phyloP scores from a whole-genome alignment of 768 basidiomycete genomes.

The Rhodotorula paludigena region DNA sequence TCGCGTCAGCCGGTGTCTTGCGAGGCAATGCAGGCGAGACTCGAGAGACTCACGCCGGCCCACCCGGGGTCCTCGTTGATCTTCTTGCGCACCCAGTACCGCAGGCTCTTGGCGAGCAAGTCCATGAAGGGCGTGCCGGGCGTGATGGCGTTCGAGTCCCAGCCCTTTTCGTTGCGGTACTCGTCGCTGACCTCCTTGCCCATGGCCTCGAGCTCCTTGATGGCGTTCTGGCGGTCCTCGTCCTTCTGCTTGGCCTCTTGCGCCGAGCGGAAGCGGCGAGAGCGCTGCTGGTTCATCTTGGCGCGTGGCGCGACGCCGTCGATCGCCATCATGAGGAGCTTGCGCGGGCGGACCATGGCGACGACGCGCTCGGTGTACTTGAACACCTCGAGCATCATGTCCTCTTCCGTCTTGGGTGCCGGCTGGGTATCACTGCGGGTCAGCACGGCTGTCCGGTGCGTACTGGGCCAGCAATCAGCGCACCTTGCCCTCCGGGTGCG shows the following conservation, averaged over 20 bases:
- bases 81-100: constrained; percentile 95
- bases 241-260: constrained; percentile 95
- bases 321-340: constrained; percentile 96
- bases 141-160: constrained; percentile 99
- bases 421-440: no score
- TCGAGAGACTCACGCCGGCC: constrained; percentile 64
- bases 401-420: constrained; percentile 93
- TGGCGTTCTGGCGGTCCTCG: constrained; percentile 72
- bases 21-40: neutral
- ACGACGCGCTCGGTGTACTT: constrained; percentile 94
- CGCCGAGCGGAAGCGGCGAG: constrained; percentile 86
- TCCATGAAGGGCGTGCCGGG: constrained; percentile 98
- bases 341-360: constrained; percentile 91
- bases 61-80: constrained; percentile 93
- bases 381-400: constrained; percentile 99
- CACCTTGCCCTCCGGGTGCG: constrained; percentile 94
- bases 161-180: constrained; percentile 74
- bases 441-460: neutral
- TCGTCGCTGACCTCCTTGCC: constrained; percentile 72
- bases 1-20: no score
- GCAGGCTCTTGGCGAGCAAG: constrained; percentile 73
- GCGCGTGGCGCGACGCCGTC: constrained; percentile 57
- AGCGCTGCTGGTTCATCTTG: constrained; percentile 99
- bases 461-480: constrained; percentile 23
- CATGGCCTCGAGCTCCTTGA: constrained; percentile 89